phyloP scores from a whole-genome alignment of 1,284 basidiomycete genomes.

The Austroboletus niveus region DNA sequence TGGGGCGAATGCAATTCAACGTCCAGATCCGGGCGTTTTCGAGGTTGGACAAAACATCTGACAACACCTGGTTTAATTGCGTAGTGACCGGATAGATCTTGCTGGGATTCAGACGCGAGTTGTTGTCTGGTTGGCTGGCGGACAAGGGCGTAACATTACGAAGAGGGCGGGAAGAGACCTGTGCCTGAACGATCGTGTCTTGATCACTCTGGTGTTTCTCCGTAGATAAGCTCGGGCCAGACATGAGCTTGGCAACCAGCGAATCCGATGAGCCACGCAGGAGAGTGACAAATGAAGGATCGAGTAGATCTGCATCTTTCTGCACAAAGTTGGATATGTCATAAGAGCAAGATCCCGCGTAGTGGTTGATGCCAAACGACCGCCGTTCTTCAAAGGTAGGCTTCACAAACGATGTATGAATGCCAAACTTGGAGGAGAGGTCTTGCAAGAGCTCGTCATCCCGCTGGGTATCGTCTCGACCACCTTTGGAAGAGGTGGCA shows the following conservation, averaged over 20 bases:
- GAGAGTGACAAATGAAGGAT: constrained; percentile 81
- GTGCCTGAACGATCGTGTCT: constrained; percentile 85
- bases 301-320: constrained; percentile 82
- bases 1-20: constrained; percentile 83
- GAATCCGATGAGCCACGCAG: constrained; percentile 71
- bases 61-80: constrained; percentile 79
- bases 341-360: constrained; percentile 76
- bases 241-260: constrained; percentile 85
- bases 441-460: constrained; percentile 77
- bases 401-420: constrained; percentile 74
- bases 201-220: constrained; percentile 85
- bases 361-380: constrained; percentile 88
- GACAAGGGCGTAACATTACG: constrained; percentile 53
- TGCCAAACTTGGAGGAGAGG: constrained; percentile 67
- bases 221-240: constrained; percentile 82
- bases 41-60: constrained; percentile 64
- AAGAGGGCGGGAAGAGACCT: constrained; percentile 76
- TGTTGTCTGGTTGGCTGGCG: constrained; percentile 40
- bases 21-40: constrained; percentile 74
- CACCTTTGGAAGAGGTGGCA: constrained; percentile 68
- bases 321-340: constrained; percentile 76
- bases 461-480: constrained; percentile 67
- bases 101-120: constrained; percentile 56
- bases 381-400: constrained; percentile 41
- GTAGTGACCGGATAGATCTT: constrained; percentile 82